These are phyloP conservation scores for Penicillium sp. DNA, from an alignment of 2,329 filamentous ascomycete genomes.

Conservation along the genomic window DNA sequence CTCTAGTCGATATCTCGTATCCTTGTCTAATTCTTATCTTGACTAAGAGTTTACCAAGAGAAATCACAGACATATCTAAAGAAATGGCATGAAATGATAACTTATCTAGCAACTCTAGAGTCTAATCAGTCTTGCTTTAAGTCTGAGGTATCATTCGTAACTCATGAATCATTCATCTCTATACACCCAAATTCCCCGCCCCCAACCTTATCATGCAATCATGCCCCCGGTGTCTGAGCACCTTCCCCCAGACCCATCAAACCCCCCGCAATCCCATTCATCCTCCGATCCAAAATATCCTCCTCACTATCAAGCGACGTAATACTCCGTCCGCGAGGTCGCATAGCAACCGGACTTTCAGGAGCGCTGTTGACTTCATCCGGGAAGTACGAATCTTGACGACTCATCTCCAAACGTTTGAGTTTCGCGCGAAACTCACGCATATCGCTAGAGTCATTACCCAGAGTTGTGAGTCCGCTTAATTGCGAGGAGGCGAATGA, in stretches of 20 bases:
- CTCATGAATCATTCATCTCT: constrained; percentile 21
- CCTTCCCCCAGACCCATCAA: constrained; percentile 55
- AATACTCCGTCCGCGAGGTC: constrained; percentile 52
- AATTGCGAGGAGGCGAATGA: constrained; percentile 28
- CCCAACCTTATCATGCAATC: constrained; percentile 16
- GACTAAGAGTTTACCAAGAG: background rate
- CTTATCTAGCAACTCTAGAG: background rate
- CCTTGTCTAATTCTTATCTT: background rate
- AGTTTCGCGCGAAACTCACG: constrained; percentile 32
- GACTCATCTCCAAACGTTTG: constrained; percentile 24
- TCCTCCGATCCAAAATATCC: constrained; percentile 61
- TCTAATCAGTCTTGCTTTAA: background rate
- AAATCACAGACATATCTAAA: background rate
- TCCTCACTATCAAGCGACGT: constrained; percentile 62
- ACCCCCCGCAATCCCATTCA: constrained; percentile 61
- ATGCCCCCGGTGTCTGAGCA: constrained; percentile 41
- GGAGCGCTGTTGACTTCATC: constrained; percentile 31
- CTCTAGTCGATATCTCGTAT: background rate
- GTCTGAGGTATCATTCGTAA: constrained; percentile 6
- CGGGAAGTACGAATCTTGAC: constrained; percentile 20
- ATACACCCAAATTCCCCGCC: constrained; percentile 28
- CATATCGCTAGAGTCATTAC: constrained; percentile 16
- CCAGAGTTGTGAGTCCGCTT: constrained; percentile 21
- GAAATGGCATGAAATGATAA: background rate
- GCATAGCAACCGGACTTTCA: constrained; percentile 29